Base-by-base conservation (phyloP, 768 basidiomycete species). In the Russula brevipes region DNA sequence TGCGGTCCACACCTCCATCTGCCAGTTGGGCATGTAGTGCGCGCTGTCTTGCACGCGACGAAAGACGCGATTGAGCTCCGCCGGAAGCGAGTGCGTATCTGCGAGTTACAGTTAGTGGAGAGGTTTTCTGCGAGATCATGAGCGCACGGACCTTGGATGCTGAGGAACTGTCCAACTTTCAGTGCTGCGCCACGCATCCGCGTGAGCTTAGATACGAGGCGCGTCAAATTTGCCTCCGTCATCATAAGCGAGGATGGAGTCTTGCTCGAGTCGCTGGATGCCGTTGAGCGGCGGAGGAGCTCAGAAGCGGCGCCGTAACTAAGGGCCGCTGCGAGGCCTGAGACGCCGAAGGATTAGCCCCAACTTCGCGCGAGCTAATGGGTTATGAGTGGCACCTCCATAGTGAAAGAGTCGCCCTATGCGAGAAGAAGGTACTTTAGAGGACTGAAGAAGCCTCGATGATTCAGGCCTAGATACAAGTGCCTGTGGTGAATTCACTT, bases 1-100 rank as follows among this genome's bases (percentile, higher is more conserved):
- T 38, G 10, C 33, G 5, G 6, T 4, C 71, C 75, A 19, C 16
- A 92, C 95, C 83, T 95, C 90, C 86, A 98, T 89, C 72, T 99
- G 96, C 89, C 90, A 95, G 68, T 96, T 89, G 0, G 96, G 96
- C 96, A 99, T 99, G 72, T 98, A 98, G 73, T 99, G 93, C 1
- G 96, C 96, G 68, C 88, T 86, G 67, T 96, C 91, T 72, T 98
- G 96, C 0, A 99, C 95, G 35, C 88, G 79, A 55, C 93, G 83
- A 69, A 99, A 86, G 36, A 99, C 88, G 58, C 83, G 81, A 70
- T 98, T 94, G 3, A 98, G 75, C 66, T 96, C 93, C 0, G 89
- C 83, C 0, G 95, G 91, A 2, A 99, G 79, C 42, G 91, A 77
- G 66, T 96, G 88, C 0, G 93, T 90, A 73, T 99, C 96, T 98